Conservation (phyloP, 495 filamentous ascomycete species). For the Aspergillus biplanus region DNA sequence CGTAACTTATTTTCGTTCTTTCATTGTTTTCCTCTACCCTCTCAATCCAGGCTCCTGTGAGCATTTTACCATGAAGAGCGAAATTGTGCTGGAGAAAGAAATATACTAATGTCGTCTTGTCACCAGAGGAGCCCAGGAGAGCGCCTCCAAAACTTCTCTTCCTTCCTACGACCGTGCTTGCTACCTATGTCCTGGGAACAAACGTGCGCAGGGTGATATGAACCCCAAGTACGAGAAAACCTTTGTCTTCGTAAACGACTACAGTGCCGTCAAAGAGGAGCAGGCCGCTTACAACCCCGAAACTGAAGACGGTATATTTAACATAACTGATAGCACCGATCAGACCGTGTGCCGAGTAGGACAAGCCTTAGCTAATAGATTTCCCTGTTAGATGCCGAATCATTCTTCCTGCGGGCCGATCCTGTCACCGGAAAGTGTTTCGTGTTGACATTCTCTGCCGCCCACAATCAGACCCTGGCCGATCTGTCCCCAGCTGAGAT, state of each 20-base stretch:
- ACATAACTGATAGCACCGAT: not conserved
- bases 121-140: conserved; percentile 86
- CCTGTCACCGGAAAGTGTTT: conserved; percentile 96
- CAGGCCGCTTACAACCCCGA: conserved; percentile 71
- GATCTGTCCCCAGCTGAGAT: conserved; percentile 74
- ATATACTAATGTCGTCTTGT: conserved; percentile 8
- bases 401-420: conserved; percentile 80
- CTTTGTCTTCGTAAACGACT: conserved; percentile 97
- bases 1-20: not conserved
- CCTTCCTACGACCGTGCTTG: conserved; percentile 85
- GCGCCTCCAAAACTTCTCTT: conserved; percentile 72
- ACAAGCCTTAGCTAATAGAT: conserved; percentile 2
- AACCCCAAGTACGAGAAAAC: conserved; percentile 88
- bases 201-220: conserved; percentile 82
- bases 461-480: conserved; percentile 89
- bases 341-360: not conserved
- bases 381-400: conserved; percentile 60
- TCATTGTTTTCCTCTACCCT: not conserved
- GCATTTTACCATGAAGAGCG: too few species aligned
- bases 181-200: conserved; percentile 95
- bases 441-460: conserved; percentile 89
- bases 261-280: conserved; percentile 92
- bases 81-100: too few species aligned
- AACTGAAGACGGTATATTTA: conserved; percentile 50
- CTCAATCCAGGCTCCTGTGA: not conserved